These are phyloP conservation scores for Paxillus involutus DNA, from an alignment of 768 basidiomycete species.

Conservation along the genomic window DNA sequence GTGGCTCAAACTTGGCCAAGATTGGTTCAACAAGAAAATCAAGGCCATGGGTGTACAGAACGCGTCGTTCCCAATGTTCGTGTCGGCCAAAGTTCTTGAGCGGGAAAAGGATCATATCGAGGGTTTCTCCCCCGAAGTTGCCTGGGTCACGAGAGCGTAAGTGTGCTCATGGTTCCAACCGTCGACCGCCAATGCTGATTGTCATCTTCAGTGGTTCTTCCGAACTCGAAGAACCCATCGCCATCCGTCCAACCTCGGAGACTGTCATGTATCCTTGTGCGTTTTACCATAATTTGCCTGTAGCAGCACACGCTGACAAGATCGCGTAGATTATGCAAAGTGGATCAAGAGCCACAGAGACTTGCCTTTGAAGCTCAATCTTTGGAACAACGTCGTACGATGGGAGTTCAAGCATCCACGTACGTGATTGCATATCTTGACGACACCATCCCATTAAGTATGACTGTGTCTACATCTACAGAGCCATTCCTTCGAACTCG, in stretches of 20 bases:
- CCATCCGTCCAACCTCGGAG: conserved; percentile 97
- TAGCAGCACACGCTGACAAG: neutral
- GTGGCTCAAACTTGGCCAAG: conserved; percentile 37
- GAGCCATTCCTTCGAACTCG: conserved; percentile 99
- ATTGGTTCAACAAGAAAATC: conserved; percentile 92
- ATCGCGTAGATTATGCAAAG: conserved; percentile 83
- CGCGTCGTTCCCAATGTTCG: conserved; percentile 99
- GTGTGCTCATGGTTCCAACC: conserved; percentile 28
- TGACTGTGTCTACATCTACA: conserved; percentile 23
- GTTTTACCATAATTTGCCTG: conserved; percentile 24
- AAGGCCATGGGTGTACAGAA: conserved; percentile 95
- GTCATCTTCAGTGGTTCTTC: conserved; percentile 66
- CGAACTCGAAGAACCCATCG: conserved; percentile 95
- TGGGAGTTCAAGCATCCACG: conserved; percentile 99
- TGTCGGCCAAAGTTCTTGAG: conserved; percentile 88
- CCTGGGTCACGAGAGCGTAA: conserved; percentile 98
- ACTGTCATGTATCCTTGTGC: conserved; percentile 99
- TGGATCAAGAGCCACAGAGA: conserved; percentile 99
- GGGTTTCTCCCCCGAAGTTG: conserved; percentile 98
- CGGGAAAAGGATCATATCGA: conserved; percentile 98
- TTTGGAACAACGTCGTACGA: conserved; percentile 99
- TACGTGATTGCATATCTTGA: conserved; percentile 36
- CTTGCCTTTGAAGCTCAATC: conserved; percentile 94
- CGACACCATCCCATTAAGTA: neutral
- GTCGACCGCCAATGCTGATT: neutral